Evolutionary conservation across 805 yeast species (phyloP).

Genomic region (Teunomyces panamensis): DNA sequence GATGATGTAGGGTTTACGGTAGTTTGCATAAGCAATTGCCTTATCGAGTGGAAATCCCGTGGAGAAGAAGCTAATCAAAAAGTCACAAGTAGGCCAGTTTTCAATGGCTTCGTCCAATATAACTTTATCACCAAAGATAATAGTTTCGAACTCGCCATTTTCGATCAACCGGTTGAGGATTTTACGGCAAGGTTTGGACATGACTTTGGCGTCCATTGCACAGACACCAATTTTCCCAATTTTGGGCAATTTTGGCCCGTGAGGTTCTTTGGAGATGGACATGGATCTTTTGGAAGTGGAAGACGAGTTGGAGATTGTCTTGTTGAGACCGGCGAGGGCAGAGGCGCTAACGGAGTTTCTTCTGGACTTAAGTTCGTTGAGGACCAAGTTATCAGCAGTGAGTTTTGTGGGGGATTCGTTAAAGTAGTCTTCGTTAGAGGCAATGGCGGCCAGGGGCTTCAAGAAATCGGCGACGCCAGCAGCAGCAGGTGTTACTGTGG

Average conservation of each 20-base stretch:
- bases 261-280: slow-evolving; percentile 35
- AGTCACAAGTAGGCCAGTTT: slow-evolving; percentile 99
- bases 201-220: slow-evolving; percentile 97
- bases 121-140: slow-evolving; percentile 95
- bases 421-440: background rate
- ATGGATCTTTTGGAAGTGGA: slow-evolving; percentile 28
- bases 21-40: slow-evolving; percentile 85
- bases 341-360: slow-evolving; percentile 16
- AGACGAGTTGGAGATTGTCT: slow-evolving; percentile 36
- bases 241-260: slow-evolving; percentile 55
- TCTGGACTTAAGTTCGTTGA: slow-evolving; percentile 16
- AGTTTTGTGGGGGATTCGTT: slow-evolving; percentile 7
- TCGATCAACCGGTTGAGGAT: slow-evolving; percentile 85
- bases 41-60: slow-evolving; percentile 94
- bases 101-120: slow-evolving; percentile 91
- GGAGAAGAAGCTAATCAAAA: slow-evolving; percentile 88
- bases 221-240: slow-evolving; percentile 97
- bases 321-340: slow-evolving; percentile 22
- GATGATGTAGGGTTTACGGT: slow-evolving; percentile 84
- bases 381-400: slow-evolving; percentile 16
- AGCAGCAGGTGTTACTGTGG: background rate
- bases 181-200: slow-evolving; percentile 92
- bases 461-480: slow-evolving; percentile 14
- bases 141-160: slow-evolving; percentile 93
- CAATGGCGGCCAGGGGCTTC: background rate